Base-by-base conservation (phyloP, 805 yeast species). In the Yamadazyma tumulicola region DNA sequence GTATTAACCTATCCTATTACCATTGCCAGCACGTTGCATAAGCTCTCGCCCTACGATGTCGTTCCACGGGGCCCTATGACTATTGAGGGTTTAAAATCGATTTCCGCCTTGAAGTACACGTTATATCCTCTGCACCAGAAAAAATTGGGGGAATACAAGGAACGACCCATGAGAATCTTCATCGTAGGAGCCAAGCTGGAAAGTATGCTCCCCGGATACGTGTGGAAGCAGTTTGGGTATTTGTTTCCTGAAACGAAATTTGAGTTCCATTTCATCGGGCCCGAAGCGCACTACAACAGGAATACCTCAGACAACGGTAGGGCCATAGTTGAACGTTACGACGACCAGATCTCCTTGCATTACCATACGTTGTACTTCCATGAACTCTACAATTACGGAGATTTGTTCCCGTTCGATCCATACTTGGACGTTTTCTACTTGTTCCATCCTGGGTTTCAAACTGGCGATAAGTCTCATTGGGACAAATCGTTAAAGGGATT, bases 391-490 rank as follows among this genome's bases (percentile, higher is more conserved):
- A 88, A 88, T 51, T 81, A 86, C 31, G 93, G 89, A 51, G 97
- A 91, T 62, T 85, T 93, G 58, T 86, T 87, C 79, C 98, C 98
- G 4, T 93, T 89, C 59, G 98, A 93, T 59, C 98, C 99, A 29
- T 93, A 91, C 60, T 74, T 86, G 55, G 98, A 93, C 57, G 77
- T 79, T 18, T 93, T 93, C 62, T 88, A 87, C 74, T 71, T 85
- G 34, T 93, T 91, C 83, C 97, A 91, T 58, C 97, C 98, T 3
- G 96, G 96, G 26, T 76, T 88, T 53, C 81, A 86, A 13, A 83
- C 93, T 6, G 84, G 85, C 10, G 95, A 86, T 51, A 72, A 75
- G 56, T 81, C 81, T 39, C 75, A 78, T 52, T 91, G 97, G 97
- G 75, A 75, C 44, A 82, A 85, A 57, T 72, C 95, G 0, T 65